These are phyloP conservation scores for Talaromyces atroroseus DNA, from an alignment of 2,329 filamentous ascomycete genomes.

Conservation along the genomic window DNA sequence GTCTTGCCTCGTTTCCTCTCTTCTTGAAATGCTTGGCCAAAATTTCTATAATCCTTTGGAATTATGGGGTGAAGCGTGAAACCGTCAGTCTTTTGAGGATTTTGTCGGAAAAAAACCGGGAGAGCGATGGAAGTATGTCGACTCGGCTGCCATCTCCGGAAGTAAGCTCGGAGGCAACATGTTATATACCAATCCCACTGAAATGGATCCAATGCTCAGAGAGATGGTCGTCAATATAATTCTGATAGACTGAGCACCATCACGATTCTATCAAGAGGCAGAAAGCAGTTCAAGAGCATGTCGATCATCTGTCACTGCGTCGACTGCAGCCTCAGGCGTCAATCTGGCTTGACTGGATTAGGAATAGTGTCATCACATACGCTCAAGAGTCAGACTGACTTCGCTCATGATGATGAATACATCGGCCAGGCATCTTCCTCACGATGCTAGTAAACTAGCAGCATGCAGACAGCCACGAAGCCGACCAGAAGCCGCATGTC, in stretches of 20 bases:
- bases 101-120: neutral
- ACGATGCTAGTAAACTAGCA: neutral
- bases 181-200: neutral
- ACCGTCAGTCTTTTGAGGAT: neutral
- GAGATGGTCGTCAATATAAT: neutral
- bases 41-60: too few relatives aligned
- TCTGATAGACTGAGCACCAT: neutral
- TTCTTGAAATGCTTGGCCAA: neutral
- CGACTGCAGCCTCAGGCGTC: neutral
- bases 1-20: neutral
- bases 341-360: neutral
- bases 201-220: neutral
- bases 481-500: slow-evolving; percentile 4
- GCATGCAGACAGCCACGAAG: neutral
- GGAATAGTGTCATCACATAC: neutral
- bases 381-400: too few relatives aligned
- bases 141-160: neutral
- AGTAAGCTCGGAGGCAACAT: neutral
- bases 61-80: neutral
- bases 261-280: neutral
- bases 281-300: neutral
- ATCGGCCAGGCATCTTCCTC: neutral
- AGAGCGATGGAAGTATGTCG: neutral
- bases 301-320: neutral
- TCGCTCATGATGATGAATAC: neutral